Evolutionary conservation across 345 rosid species (phyloP).

Genomic region (Lepidium didymum): DNA sequence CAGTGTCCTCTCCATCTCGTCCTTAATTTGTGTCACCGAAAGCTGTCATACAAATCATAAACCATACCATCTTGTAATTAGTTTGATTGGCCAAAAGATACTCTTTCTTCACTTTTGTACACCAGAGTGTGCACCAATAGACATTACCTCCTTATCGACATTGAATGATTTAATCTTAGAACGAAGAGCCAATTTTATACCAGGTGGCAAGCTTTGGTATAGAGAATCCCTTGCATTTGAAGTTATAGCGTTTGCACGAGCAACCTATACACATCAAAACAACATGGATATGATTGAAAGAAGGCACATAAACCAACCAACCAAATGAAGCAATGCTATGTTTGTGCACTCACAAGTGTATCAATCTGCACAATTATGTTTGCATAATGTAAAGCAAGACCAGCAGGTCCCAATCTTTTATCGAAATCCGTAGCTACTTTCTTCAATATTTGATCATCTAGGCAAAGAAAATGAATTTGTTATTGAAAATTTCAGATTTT

Average conservation of each 20-base stretch:
- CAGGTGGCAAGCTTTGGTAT: conserved; percentile 80
- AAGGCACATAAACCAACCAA: conserved; percentile 4
- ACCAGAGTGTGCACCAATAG: not conserved
- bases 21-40: conserved; percentile 65
- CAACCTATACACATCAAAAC: conserved; percentile 40
- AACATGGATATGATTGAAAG: not conserved
- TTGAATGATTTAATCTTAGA: conserved; percentile 54
- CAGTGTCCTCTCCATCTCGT: conserved; percentile 94
- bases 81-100: not conserved
- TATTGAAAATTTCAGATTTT: not conserved
- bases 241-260: conserved; percentile 78
- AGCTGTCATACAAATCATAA: conserved; percentile 43
- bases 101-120: not conserved
- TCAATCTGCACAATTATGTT: conserved; percentile 72
- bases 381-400: conserved; percentile 89
- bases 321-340: conserved; percentile 8
- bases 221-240: conserved; percentile 77
- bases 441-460: conserved; percentile 27
- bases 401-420: conserved; percentile 67
- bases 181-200: conserved; percentile 61
- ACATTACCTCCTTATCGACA: conserved; percentile 51
- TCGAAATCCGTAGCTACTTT: conserved; percentile 28
- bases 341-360: conserved; percentile 51
- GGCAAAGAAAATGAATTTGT: not conserved
- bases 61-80: not conserved